Conservation (phyloP, 139 green algal genomes). For the Gonium pectorale region DNA sequence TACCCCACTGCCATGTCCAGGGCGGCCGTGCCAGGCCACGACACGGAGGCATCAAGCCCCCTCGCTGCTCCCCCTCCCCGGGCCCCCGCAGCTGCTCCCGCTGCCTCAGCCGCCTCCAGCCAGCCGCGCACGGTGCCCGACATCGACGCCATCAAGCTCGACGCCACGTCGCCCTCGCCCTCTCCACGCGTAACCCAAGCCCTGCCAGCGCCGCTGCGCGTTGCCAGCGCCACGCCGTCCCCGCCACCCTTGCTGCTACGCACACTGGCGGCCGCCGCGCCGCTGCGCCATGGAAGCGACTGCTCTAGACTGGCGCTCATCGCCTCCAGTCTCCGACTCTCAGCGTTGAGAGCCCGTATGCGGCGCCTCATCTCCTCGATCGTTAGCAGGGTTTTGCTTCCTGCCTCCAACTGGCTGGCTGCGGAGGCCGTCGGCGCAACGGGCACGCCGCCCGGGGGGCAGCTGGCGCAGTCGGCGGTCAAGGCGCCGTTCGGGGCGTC, state of each 20-base stretch:
- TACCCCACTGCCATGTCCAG: too few species aligned
- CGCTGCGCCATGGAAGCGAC: slow-evolving; percentile 1
- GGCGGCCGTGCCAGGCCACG: too few species aligned
- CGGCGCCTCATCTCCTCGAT: slow-evolving; percentile 14
- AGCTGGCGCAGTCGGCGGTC: not conserved
- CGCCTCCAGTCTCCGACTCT: not conserved
- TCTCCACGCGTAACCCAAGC: not conserved
- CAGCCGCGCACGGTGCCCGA: not conserved
- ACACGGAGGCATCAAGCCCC: too few species aligned
- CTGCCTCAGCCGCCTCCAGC: not conserved
- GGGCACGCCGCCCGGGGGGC: too few species aligned
- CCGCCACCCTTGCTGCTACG: not conserved
- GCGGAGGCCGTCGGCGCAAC: not conserved
- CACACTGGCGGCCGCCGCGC: not conserved
- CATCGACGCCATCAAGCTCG: not conserved
- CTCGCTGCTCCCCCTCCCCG: too few species aligned
- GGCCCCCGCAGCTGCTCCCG: too few species aligned
- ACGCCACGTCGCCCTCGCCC: not conserved
- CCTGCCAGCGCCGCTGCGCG: not conserved
- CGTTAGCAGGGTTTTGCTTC: not conserved
- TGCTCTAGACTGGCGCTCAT: not conserved
- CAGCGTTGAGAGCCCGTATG: slow-evolving; percentile 19
- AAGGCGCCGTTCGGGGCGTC: not conserved
- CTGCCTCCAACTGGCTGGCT: not conserved
- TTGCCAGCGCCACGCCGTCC: not conserved